phyloP scores from a whole-genome alignment of 768 basidiomycete species.

The Lactarius tabidus region DNA sequence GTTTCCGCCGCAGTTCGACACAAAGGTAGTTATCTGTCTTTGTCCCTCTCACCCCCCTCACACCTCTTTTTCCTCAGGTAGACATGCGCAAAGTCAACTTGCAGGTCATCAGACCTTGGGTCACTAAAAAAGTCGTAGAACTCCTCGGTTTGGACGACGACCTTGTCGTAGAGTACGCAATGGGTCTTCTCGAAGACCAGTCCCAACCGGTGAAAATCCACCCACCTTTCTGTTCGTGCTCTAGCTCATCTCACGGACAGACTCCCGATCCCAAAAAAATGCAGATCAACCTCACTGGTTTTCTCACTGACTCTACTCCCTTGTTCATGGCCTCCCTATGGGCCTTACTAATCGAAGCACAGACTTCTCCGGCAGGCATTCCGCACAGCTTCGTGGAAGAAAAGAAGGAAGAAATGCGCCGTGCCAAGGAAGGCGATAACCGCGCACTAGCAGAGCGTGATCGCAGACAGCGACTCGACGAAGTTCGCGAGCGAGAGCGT shows the following conservation, averaged over 20 bases:
- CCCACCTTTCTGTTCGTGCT: not conserved
- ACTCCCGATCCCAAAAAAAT: constrained; percentile 91
- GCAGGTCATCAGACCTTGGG: constrained; percentile 90
- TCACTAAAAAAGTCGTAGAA: constrained; percentile 87
- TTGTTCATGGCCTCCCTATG: constrained; percentile 87
- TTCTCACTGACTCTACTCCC: constrained; percentile 82
- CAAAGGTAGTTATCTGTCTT: constrained; percentile 52
- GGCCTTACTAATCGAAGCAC: constrained; percentile 91
- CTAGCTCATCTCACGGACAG: constrained; percentile 37
- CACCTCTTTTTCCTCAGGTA: constrained; percentile 47
- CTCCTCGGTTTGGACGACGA: constrained; percentile 95
- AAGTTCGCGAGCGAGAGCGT: constrained; percentile 60
- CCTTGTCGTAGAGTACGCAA: constrained; percentile 93
- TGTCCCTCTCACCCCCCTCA: not conserved
- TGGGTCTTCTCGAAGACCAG: constrained; percentile 87
- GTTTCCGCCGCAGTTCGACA: constrained; percentile 85
- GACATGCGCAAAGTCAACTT: constrained; percentile 96
- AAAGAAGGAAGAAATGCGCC: constrained; percentile 89
- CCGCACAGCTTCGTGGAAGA: constrained; percentile 87
- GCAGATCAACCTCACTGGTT: constrained; percentile 92
- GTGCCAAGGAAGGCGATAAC: constrained; percentile 56
- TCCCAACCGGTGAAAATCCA: constrained; percentile 62
- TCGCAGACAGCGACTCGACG: constrained; percentile 62
- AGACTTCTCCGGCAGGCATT: constrained; percentile 82
- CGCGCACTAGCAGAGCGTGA: constrained; percentile 68